Evolutionary conservation across 177 flowering plant species (phyloP).

Genomic region (Vitis hybrid): DNA sequence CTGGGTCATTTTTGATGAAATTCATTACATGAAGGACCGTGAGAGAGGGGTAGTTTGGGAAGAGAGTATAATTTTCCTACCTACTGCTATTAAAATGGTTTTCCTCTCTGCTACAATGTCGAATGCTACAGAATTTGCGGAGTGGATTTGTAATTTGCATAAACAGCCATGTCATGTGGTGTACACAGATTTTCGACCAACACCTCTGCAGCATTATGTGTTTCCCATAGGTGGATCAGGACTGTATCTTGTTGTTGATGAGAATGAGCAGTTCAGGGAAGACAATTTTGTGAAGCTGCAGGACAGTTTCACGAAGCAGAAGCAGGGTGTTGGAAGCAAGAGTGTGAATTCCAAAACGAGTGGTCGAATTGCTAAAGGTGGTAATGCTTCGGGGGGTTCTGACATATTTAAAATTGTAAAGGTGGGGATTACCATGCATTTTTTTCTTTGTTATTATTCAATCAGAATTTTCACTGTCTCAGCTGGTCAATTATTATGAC

Average conservation of each 20-base stretch:
- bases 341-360: slow-evolving; percentile 47
- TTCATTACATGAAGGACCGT: slow-evolving; percentile 94
- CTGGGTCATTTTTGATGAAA: slow-evolving; percentile 97
- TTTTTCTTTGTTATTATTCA: neutral
- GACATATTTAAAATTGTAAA: slow-evolving; percentile 95
- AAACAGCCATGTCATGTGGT: slow-evolving; percentile 99
- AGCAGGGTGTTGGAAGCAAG: slow-evolving; percentile 39
- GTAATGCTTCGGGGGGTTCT: slow-evolving; percentile 75
- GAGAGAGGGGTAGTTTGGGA: slow-evolving; percentile 99
- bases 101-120: slow-evolving; percentile 99
- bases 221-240: slow-evolving; percentile 92
- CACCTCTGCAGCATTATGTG: slow-evolving; percentile 96
- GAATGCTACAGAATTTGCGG: slow-evolving; percentile 98
- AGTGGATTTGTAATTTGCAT: slow-evolving; percentile 95
- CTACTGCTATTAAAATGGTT: slow-evolving; percentile 94
- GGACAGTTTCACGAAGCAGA: slow-evolving; percentile 73
- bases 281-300: slow-evolving; percentile 85
- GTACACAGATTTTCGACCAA: slow-evolving; percentile 95
- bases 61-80: slow-evolving; percentile 92
- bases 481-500: no score
- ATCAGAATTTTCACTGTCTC: no score
- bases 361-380: slow-evolving; percentile 79
- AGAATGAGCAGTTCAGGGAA: slow-evolving; percentile 91
- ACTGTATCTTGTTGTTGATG: slow-evolving; percentile 91
- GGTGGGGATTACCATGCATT: slow-evolving; percentile 36